phyloP scores from a whole-genome alignment of 2,329 filamentous ascomycete species.

The Calonectria honghensis region DNA sequence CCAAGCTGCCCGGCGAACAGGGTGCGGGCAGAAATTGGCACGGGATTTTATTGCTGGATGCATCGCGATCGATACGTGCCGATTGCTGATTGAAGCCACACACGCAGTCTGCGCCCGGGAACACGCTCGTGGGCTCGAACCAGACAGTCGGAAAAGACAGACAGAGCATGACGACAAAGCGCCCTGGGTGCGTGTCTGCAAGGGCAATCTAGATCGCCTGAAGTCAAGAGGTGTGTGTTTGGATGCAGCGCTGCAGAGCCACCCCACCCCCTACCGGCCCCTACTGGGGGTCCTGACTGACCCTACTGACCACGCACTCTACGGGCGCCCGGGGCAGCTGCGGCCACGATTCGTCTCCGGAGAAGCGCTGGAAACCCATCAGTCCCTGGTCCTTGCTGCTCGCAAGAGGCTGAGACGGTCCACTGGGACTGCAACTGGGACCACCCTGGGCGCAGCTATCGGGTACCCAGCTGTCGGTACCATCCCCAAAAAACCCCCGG shows the following conservation, averaged over 20 bases:
- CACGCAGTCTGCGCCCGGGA: neutral
- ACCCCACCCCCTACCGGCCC: slow-evolving; percentile 20
- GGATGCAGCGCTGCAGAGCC: neutral
- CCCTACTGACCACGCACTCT: slow-evolving; percentile 7
- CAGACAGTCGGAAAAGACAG: slow-evolving; percentile 18
- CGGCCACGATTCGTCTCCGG: slow-evolving; percentile 16
- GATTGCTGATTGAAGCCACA: neutral
- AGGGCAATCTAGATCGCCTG: slow-evolving; percentile 35
- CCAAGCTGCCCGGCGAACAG: slow-evolving; percentile 5
- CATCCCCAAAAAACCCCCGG: slow-evolving; percentile 34
- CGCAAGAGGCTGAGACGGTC: slow-evolving; percentile 41
- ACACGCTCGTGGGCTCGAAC: slow-evolving; percentile 3
- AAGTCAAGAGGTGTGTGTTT: slow-evolving; percentile 10
- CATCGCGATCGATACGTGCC: slow-evolving; percentile 8
- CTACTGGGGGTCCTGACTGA: neutral
- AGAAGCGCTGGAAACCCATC: slow-evolving; percentile 25
- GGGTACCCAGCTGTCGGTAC: slow-evolving; percentile 54
- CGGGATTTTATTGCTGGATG: neutral
- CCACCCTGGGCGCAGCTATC: slow-evolving; percentile 48
- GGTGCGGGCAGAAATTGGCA: slow-evolving; percentile 1
- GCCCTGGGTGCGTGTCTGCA: slow-evolving; percentile 34
- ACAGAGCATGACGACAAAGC: slow-evolving; percentile 10
- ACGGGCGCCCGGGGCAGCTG: slow-evolving; percentile 1
- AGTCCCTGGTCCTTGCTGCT: slow-evolving; percentile 35
- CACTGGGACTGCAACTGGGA: slow-evolving; percentile 46